Conservation (phyloP, 2,329 filamentous ascomycete genomes). For the Venturia asperata region DNA sequence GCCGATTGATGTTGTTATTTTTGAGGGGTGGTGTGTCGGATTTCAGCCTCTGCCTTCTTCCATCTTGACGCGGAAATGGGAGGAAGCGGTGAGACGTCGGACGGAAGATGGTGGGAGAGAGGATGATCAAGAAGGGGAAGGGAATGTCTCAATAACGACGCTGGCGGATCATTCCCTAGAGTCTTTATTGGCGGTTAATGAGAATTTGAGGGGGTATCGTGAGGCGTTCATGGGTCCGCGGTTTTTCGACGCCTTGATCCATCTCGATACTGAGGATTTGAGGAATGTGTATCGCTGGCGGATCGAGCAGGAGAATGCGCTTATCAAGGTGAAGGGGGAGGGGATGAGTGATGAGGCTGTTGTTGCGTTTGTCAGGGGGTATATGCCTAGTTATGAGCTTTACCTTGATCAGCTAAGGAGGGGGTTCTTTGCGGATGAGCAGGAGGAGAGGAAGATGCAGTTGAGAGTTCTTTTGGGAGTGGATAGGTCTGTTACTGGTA, state of each 20-base stretch:
- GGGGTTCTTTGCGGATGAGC: constrained; percentile 35
- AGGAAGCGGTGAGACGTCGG: constrained; percentile 21
- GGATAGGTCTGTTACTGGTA: neutral
- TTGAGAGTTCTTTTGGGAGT: neutral
- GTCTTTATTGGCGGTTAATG: constrained; percentile 8
- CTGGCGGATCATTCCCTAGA: constrained; percentile 11
- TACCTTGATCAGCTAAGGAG: constrained; percentile 39
- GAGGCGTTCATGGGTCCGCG: constrained; percentile 17
- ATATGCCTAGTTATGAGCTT: constrained; percentile 47
- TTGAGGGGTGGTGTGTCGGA: constrained; percentile 89
- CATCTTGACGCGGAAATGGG: constrained; percentile 48
- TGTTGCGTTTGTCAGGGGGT: constrained; percentile 63
- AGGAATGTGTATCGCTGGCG: constrained; percentile 63
- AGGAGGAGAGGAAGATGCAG: constrained; percentile 16
- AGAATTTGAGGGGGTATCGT: constrained; percentile 14
- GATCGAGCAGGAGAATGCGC: constrained; percentile 66
- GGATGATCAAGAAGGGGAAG: neutral
- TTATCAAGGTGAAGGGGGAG: constrained; percentile 58
- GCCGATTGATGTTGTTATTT: constrained; percentile 58
- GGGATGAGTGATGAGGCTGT: constrained; percentile 83
- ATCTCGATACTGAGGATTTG: constrained; percentile 17
- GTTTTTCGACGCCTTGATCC: constrained; percentile 11
- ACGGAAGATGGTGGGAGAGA: neutral
- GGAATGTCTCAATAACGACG: constrained; percentile 1
- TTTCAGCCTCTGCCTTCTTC: constrained; percentile 60